Base-by-base conservation (phyloP, 306 rosid species). In the Mimosa pudica region DNA sequence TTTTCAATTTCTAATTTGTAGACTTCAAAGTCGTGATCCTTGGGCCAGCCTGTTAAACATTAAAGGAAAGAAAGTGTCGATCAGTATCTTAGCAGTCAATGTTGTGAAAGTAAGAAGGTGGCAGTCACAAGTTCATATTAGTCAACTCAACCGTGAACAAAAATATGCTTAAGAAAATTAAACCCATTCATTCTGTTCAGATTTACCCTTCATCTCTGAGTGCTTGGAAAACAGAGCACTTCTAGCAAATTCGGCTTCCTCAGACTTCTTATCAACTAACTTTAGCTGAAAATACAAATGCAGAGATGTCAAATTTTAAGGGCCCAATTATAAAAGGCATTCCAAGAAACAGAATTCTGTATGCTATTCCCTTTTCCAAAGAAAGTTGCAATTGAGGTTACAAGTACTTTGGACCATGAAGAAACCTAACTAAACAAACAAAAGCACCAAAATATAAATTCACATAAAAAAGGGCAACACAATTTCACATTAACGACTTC, bases 221-320 rank as follows among this genome's bases (percentile, higher is more conserved):
- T 95, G 98, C 89, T 92, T 95, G 54, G 97, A 75, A 89, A 95
- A 91, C 93, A 95, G 87, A 58, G 97, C 91, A 75, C 38, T 89
- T 86, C 73, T 86, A 49, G 96, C 97, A 83, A 84, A 85, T 68
- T 87, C 82, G 3, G 57, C 84, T 85, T 91, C 97, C 74, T 84
- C 76, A n/a, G 97, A 80, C 36, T 83, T 83, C 62, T 58, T 76
- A 73, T 88, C 89, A 55, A 93, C 86, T 73, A 85, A 18, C 85
- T 84, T 92, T 80, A 95, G 84, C 98, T 95, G 90, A 77, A 77
- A 86, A 87, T 41, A 74, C 16, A 72, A 82, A 57, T 48, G 18
- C 55, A 36, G 71, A n/a, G 71, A 73, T 48, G n/a, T 80, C 47
- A 80, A 48, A 74, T 74, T 24, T 60, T 57, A 55, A 62, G 38